A percentile compares a stretch with the other conserved stretches of the same genome.
Conservation (phyloP, 441 rosid species). For the Raphanus hybrid region DNA sequence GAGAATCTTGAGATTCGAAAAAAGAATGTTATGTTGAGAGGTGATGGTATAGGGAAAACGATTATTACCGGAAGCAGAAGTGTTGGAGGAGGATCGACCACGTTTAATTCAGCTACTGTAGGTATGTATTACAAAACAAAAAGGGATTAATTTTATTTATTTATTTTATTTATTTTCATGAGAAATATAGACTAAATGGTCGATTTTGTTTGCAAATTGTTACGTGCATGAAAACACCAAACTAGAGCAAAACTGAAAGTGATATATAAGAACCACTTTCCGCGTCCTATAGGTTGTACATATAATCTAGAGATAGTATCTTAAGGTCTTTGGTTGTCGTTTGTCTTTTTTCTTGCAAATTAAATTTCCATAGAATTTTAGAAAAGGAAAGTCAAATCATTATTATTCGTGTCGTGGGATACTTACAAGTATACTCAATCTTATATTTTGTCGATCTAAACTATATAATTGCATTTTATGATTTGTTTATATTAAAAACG, state of each 20-base stretch:
- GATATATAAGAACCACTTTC: neutral
- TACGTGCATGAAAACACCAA: conserved; percentile 26
- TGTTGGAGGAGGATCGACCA: conserved; percentile 70
- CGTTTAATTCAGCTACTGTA: conserved; percentile 67
- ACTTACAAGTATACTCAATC: neutral
- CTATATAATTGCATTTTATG: neutral
- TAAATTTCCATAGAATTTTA: neutral
- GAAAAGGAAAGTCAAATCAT: conserved; percentile 10
- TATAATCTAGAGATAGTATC: neutral
- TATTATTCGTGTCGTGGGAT: neutral
- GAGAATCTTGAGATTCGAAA: conserved; percentile 54
- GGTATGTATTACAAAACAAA: conserved; percentile 47
- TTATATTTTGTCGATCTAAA: neutral
- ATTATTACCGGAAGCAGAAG: conserved; percentile 70
- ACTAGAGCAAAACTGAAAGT: neutral
- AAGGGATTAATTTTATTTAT: neutral
- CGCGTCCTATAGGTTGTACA: conserved; percentile 2
- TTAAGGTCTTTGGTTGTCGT: conserved; percentile 1
- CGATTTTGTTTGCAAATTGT: neutral
- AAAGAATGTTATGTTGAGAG: conserved; percentile 62
- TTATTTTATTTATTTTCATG: neutral
- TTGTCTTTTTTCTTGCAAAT: neutral
- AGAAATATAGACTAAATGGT: neutral
- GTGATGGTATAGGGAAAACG: conserved; percentile 64
- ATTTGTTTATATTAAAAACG: neutral